phyloP scores from a whole-genome alignment of 2,329 filamentous ascomycete genomes.

The Pseudocercospora vitis region DNA sequence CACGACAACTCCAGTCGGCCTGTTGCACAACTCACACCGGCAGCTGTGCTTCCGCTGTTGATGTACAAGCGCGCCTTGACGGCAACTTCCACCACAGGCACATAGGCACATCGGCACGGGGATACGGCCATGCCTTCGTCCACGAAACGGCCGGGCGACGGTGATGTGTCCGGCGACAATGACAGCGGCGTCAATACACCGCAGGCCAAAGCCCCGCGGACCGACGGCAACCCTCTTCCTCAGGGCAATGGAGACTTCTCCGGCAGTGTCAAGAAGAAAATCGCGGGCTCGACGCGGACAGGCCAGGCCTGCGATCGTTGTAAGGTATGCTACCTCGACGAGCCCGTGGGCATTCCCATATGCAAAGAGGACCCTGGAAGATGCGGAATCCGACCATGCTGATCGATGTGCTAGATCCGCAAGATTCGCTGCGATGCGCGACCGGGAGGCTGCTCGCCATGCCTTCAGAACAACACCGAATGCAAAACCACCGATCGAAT shows the following conservation, averaged over 20 bases:
- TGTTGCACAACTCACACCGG: neutral
- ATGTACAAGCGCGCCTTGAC: conserved; percentile 16
- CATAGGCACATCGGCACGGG: conserved; percentile 11
- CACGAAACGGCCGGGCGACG: conserved; percentile 31
- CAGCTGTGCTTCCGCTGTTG: conserved; percentile 4
- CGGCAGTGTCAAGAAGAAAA: conserved; percentile 41
- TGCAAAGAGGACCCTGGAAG: neutral
- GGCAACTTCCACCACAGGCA: conserved; percentile 25
- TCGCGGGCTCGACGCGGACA: conserved; percentile 60
- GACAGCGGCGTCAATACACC: conserved; percentile 12
- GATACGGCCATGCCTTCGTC: conserved; percentile 17
- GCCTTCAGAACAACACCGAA: conserved; percentile 70
- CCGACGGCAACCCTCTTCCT: conserved; percentile 7
- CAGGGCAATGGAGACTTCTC: conserved; percentile 15
- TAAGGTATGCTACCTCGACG: conserved; percentile 63
- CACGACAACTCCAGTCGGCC: neutral
- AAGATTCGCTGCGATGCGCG: conserved; percentile 86
- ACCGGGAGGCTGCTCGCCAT: conserved; percentile 78
- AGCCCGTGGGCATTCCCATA: neutral
- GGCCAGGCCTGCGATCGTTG: conserved; percentile 87
- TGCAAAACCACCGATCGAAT: conserved; percentile 87
- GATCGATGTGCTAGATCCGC: conserved; percentile 57
- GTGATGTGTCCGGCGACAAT: conserved; percentile 19
- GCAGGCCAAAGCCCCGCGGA: conserved; percentile 11
- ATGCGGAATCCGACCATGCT: neutral